phyloP scores from a whole-genome alignment of 176 grass and related monocot genomes.

The Paspalum vaginatum region DNA sequence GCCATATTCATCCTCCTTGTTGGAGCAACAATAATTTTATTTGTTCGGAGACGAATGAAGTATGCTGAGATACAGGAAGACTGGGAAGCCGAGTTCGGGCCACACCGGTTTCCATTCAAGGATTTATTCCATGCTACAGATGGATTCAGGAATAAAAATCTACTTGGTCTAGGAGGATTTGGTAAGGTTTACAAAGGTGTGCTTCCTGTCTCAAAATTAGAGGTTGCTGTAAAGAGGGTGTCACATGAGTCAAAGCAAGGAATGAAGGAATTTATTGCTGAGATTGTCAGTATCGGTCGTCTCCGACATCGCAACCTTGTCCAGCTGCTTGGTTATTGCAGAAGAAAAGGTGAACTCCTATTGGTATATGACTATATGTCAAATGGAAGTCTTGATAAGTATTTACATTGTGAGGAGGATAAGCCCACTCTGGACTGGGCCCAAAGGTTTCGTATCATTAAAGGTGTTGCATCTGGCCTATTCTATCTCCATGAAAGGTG shows the following conservation, averaged over 20 bases:
- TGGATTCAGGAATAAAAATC: slow-evolving; percentile 20
- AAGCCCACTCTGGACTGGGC: slow-evolving; percentile 20
- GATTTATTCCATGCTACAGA: slow-evolving; percentile 22
- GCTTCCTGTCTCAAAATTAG: neutral
- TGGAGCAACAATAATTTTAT: neutral
- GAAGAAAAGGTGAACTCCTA: slow-evolving; percentile 36
- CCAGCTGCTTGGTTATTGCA: slow-evolving; percentile 16
- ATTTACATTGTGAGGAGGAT: neutral
- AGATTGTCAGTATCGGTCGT: slow-evolving; percentile 25
- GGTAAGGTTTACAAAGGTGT: slow-evolving; percentile 29
- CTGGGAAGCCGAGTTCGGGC: slow-evolving; percentile 27
- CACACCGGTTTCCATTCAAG: slow-evolving; percentile 25
- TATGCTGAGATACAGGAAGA: slow-evolving; percentile 30
- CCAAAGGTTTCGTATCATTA: slow-evolving; percentile 28
- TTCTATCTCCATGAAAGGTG: slow-evolving; percentile 42
- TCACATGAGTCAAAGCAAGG: slow-evolving; percentile 23
- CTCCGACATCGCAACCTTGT: slow-evolving; percentile 26
- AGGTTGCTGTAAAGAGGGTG: slow-evolving; percentile 15
- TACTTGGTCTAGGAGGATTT: slow-evolving; percentile 30
- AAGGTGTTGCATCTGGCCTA: slow-evolving; percentile 25
- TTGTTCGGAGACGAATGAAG: neutral
- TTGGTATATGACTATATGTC: slow-evolving; percentile 28
- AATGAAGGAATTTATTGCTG: slow-evolving; percentile 19
- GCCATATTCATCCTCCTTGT: slow-evolving; percentile 14
- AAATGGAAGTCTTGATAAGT: slow-evolving; percentile 44